phyloP scores from a whole-genome alignment of 345 rosid species.

The Pseudoturritis turrita region DNA sequence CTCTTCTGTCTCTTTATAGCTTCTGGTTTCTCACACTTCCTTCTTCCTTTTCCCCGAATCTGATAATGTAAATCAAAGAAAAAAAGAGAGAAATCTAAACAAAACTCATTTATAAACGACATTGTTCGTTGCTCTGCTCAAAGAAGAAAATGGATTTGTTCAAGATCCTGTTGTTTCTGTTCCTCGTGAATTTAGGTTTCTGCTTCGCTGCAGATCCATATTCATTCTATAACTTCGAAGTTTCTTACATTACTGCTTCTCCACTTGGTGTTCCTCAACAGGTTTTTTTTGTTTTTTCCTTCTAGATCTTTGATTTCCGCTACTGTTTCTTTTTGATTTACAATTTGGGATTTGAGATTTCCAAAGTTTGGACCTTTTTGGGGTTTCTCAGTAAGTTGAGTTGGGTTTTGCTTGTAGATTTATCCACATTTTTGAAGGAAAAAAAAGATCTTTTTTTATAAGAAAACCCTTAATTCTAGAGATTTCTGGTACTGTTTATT shows the following conservation, averaged over 20 bases:
- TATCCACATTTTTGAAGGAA: too few relatives aligned
- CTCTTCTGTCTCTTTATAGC: constrained; percentile 23
- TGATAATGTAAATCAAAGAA: constrained; percentile 34
- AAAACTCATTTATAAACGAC: background rate
- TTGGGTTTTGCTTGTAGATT: background rate
- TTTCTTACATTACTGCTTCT: constrained; percentile 92
- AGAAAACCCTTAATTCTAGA: too few relatives aligned
- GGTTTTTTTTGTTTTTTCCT: constrained; percentile 37
- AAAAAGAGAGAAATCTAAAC: background rate
- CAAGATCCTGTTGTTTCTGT: constrained; percentile 38
- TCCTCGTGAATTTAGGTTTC: constrained; percentile 42
- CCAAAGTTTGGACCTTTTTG: background rate
- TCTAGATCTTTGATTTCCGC: constrained; percentile 30
- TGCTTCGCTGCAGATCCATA: constrained; percentile 78
- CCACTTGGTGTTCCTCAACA: constrained; percentile 95
- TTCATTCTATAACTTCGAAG: constrained; percentile 60
- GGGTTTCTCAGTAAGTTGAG: too few relatives aligned
- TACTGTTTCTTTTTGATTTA: background rate
- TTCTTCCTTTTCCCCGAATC: constrained; percentile 11
- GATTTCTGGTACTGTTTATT: background rate
- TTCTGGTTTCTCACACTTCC: constrained; percentile 20
- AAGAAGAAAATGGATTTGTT: constrained; percentile 45
- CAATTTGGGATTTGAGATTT: background rate
- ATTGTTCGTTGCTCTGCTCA: constrained; percentile 17
- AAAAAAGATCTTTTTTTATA: too few relatives aligned